phyloP scores from a whole-genome alignment of 345 rosid genomes.

The Melaleuca alternifolia region DNA sequence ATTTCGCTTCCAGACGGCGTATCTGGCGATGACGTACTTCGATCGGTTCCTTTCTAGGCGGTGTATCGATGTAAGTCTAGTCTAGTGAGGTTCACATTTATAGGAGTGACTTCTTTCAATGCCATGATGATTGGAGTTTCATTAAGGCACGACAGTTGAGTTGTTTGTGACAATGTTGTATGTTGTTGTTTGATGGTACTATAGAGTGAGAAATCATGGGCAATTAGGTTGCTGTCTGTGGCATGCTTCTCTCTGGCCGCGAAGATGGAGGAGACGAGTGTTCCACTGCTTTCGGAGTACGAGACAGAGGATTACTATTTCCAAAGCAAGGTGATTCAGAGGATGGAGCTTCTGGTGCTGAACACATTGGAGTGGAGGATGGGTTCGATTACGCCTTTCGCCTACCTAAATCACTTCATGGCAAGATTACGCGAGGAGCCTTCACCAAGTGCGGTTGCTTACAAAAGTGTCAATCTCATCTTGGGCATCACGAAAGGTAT shows the following conservation, averaged over 20 bases:
- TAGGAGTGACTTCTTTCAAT: background rate
- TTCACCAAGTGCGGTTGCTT: background rate
- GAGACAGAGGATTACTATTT: slow-evolving; percentile 25
- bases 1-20: slow-evolving; percentile 38
- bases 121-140: background rate
- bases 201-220: slow-evolving; percentile 40
- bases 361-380: slow-evolving; percentile 52
- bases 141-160: background rate
- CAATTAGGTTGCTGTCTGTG: slow-evolving; percentile 32
- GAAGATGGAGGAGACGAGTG: slow-evolving; percentile 47
- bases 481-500: slow-evolving; percentile 28
- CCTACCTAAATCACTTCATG: slow-evolving; percentile 29
- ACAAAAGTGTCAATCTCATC: slow-evolving; percentile 12
- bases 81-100: background rate
- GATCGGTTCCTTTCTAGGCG: slow-evolving; percentile 39
- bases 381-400: slow-evolving; percentile 40
- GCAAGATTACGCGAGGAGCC: slow-evolving; percentile 14
- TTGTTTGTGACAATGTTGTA: background rate
- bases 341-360: slow-evolving; percentile 66
- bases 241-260: slow-evolving; percentile 66
- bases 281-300: slow-evolving; percentile 30
- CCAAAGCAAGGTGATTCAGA: slow-evolving; percentile 26
- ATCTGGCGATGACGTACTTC: slow-evolving; percentile 38
- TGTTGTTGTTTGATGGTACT: background rate
- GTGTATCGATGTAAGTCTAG: slow-evolving; percentile 28